These are phyloP conservation scores for Naganishia kalamii DNA, from an alignment of 768 basidiomycete species.

Conservation along the genomic window DNA sequence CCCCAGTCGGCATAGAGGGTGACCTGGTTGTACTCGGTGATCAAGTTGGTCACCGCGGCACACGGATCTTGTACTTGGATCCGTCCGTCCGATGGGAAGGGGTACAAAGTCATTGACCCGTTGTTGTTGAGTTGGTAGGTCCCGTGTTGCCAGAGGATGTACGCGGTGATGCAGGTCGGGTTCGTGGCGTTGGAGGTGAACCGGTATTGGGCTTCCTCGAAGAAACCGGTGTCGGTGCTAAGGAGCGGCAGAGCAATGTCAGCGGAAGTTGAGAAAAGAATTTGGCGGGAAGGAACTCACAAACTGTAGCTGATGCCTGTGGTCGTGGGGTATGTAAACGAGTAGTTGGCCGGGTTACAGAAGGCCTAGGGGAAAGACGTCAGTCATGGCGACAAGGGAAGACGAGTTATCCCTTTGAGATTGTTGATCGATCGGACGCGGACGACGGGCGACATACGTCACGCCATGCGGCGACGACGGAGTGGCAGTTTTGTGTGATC, in stretches of 20 bases:
- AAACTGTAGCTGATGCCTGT: constrained; percentile 86
- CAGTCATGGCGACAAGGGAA: constrained; percentile 1
- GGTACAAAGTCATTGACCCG: constrained; percentile 68
- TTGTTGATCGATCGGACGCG: no score
- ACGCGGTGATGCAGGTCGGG: constrained; percentile 83
- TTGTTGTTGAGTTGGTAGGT: constrained; percentile 62
- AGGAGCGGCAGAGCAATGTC: not conserved
- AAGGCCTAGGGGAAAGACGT: constrained; percentile 57
- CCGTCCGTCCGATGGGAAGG: constrained; percentile 72
- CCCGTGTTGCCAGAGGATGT: constrained; percentile 86
- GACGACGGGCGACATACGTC: no score
- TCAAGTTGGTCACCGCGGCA: constrained; percentile 76
- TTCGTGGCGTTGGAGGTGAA: constrained; percentile 76
- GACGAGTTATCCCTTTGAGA: not conserved
- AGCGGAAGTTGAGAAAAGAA: constrained; percentile 6
- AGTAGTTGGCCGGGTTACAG: constrained; percentile 71
- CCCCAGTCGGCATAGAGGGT: constrained; percentile 55
- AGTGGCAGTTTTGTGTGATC: not conserved
- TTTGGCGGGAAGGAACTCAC: constrained; percentile 52
- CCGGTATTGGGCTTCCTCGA: constrained; percentile 84
- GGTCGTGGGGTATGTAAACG: constrained; percentile 75
- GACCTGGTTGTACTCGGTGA: constrained; percentile 71
- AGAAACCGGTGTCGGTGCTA: constrained; percentile 68
- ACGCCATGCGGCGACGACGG: no score
- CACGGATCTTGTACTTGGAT: constrained; percentile 95